These are phyloP conservation scores for Candida railenensis DNA, from an alignment of 805 yeast genomes.

Conservation along the genomic window DNA sequence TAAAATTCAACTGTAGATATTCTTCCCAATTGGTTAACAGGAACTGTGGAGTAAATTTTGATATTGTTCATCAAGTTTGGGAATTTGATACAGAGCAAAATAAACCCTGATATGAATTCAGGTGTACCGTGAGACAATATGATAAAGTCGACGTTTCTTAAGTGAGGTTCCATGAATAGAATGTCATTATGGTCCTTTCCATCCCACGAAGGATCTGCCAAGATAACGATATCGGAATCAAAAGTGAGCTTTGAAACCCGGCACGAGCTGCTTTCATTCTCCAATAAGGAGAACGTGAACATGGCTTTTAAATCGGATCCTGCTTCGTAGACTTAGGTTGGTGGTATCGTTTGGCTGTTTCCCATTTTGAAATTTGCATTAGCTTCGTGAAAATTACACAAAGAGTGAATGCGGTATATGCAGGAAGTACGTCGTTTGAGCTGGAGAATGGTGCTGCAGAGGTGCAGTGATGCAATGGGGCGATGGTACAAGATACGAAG, in stretches of 20 bases:
- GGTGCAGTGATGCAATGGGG: too few species aligned
- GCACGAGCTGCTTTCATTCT: constrained; percentile 24
- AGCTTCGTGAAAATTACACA: too few species aligned
- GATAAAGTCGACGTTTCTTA: constrained; percentile 58
- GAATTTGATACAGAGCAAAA: constrained; percentile 57
- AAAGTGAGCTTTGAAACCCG: constrained; percentile 55
- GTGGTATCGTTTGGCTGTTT: too few species aligned
- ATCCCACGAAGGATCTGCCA: constrained; percentile 79
- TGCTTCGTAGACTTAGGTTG: too few species aligned
- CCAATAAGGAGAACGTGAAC: constrained; percentile 37
- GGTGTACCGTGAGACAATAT: constrained; percentile 85
- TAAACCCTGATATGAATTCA: constrained; percentile 77
- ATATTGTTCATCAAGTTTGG: constrained; percentile 57
- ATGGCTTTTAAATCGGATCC: constrained; percentile 17
- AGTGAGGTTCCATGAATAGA: constrained; percentile 31
- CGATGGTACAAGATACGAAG: too few species aligned
- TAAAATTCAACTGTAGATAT: constrained; percentile 83
- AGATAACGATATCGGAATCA: constrained; percentile 51
- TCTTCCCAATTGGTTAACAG: constrained; percentile 83
- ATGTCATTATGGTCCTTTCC: constrained; percentile 41
- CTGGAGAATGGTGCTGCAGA: too few species aligned
- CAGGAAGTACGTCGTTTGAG: too few species aligned
- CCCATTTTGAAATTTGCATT: too few species aligned
- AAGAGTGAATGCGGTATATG: too few species aligned
- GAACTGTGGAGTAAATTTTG: constrained; percentile 86